Evolutionary conservation across 371 early-diverging fungal genomes (phyloP), one percentile per base, ranked within the genome.

Genomic region (Actinomortierella ambigua): DNA sequence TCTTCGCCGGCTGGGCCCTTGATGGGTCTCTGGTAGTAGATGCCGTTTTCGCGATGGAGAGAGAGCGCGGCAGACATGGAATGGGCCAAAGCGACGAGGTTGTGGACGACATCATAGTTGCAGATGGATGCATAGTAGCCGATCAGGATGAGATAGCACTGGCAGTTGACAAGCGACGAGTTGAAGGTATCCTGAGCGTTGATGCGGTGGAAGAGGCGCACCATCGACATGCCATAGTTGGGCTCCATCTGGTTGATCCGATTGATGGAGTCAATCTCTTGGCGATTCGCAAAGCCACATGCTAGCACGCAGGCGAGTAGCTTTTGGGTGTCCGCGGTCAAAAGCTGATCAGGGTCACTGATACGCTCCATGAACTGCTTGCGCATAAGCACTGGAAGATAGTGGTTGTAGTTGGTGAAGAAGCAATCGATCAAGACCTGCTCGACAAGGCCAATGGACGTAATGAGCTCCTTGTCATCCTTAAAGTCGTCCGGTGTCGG

Each of bases 351-450:
- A 0, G 57, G 63, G 29, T 63, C 63, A 24, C 6, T 22, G 47
- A 73, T 23, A 11, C 56, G 57, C 0, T 59, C 67, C 59, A 67
- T 61, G 40, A 73, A 73, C 2, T 47, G 11, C 47, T 73, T 66
- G 1, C 73, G 67, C 40, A 44, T 60, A 23, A 73, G 51, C 28
- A 73, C 27, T 1, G 73, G 73, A 26, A 73, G 49, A 27, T 66
- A 73, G 57, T 73, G 66, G 44, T 73, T 73, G 58, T 66, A 73
- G 61, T 63, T 56, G 2, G 60, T 63, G 43, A 73, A 73, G 51
- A 63, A 73, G 57, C 73, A 66, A 42, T 73, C 73, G 41, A 73
- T 73, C 60, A 73, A 53, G 22, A 53, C 44, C 46, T 57, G 47
- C 47, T 73, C 67, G 15, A 50, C 57, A 0, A 11, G n/a, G 0